A percentile compares a stretch with the other conserved stretches of the same genome.
Evolutionary conservation across 1,139 yeast species (phyloP).

Genomic region (Hemisphaericaspora subhashii): DNA sequence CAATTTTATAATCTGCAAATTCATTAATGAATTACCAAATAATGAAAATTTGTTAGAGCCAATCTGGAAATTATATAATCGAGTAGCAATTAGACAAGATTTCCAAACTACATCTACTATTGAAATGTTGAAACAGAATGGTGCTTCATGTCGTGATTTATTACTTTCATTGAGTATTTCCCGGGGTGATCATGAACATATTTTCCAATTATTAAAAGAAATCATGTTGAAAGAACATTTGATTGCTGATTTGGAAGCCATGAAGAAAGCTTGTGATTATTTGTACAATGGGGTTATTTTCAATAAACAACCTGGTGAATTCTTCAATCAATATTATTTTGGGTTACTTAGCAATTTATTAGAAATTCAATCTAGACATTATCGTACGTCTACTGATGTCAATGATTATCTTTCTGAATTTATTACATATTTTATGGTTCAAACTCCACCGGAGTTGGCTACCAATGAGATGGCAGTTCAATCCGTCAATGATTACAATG

Average conservation of each 20-base stretch:
- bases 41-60: conserved; percentile 15
- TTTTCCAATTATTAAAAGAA: conserved; percentile 41
- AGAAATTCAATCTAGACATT: conserved; percentile 35
- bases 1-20: conserved; percentile 32
- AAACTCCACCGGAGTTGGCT: conserved; percentile 8
- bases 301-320: conserved; percentile 18
- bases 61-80: conserved; percentile 37
- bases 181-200: conserved; percentile 36
- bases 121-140: conserved; percentile 14
- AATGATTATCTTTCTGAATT: conserved; percentile 37
- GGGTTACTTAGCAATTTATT: conserved; percentile 35
- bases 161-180: conserved; percentile 35
- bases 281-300: conserved; percentile 31
- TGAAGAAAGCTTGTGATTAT: conserved; percentile 34
- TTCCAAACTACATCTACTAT: conserved; percentile 21
- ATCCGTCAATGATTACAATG: conserved; percentile 14
- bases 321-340: conserved; percentile 30
- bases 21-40: conserved; percentile 16
- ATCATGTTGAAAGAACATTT: conserved; percentile 34
- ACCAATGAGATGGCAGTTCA: conserved; percentile 10
- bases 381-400: conserved; percentile 20
- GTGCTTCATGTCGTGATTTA: conserved; percentile 28
- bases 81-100: conserved; percentile 40
- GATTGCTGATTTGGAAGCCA: conserved; percentile 29
- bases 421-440: conserved; percentile 21